phyloP scores from a whole-genome alignment of 768 basidiomycete species.

The Naganishia randhawae region DNA sequence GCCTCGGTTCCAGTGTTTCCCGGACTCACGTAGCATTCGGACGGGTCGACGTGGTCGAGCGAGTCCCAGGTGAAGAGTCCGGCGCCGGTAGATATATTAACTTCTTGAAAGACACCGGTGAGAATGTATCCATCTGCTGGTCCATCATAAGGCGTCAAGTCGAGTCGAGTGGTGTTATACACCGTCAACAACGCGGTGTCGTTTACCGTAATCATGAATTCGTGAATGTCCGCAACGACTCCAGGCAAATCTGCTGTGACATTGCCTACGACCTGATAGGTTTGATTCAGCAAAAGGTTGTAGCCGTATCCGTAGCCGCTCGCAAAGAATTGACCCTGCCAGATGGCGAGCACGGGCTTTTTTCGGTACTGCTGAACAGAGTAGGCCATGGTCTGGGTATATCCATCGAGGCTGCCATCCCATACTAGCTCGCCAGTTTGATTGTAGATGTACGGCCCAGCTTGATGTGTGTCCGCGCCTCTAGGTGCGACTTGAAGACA shows the following conservation, averaged over 20 bases:
- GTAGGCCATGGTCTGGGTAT: slow-evolving; percentile 36
- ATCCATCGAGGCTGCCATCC: slow-evolving; percentile 26
- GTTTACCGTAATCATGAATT: slow-evolving; percentile 38
- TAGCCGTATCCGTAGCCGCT: slow-evolving; percentile 35
- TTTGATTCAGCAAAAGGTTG: slow-evolving; percentile 29
- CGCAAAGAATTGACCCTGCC: slow-evolving; percentile 32
- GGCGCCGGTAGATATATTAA: slow-evolving; percentile 38
- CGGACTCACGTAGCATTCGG: slow-evolving; percentile 34
- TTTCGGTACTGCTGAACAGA: slow-evolving; percentile 32
- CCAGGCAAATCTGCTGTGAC: background rate
- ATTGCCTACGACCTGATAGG: slow-evolving; percentile 16
- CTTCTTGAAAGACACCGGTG: slow-evolving; percentile 35
- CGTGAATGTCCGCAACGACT: slow-evolving; percentile 32
- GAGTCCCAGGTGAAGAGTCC: slow-evolving; percentile 40
- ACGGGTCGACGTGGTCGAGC: slow-evolving; percentile 36
- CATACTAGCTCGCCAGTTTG: slow-evolving; percentile 29
- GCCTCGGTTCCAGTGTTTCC: slow-evolving; percentile 29
- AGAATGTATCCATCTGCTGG: slow-evolving; percentile 32
- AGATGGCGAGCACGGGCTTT: slow-evolving; percentile 36
- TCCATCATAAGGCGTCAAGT: slow-evolving; percentile 31
- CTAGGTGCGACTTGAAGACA: slow-evolving; percentile 18
- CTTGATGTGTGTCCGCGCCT: slow-evolving; percentile 19
- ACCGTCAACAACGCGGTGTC: slow-evolving; percentile 37
- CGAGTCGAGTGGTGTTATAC: slow-evolving; percentile 30
- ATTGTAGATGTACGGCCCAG: slow-evolving; percentile 17